Evolutionary conservation across 2,329 filamentous ascomycete genomes (phyloP), one percentile per base, ranked within the genome.

Genomic region (Pseudocercospora macadamiae): DNA sequence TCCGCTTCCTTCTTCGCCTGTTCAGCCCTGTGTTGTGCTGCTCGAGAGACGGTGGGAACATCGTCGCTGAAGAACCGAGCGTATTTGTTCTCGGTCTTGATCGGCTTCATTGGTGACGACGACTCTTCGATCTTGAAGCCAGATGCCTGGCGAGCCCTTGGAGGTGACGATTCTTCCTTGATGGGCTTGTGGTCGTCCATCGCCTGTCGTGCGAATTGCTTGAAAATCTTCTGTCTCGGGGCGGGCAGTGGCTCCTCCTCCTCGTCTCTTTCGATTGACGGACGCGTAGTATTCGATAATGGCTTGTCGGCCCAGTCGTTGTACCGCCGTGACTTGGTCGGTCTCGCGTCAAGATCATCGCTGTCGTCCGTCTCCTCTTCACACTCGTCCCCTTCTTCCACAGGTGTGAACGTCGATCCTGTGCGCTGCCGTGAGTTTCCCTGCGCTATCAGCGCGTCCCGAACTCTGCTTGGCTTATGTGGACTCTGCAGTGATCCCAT

Each of bases 401-500:
- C 39, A 36, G 54, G 32, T 9, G 39, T 49, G n/a, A 55, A 49
- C 16, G 16, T 21, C 16, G 25, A 9, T 2, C 1, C 26, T 49
- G 47, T 21, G 4, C 47, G 49, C 16, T 47, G 25, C 14, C 25
- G 19, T 19, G 19, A 30, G 25, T 32, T 19, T 36, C 34, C 34
- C 26, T 28, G 49, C 16, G 10, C 51, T 12, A 48, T 52, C 6
- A 59, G 18, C 1, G 42, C 54, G 37, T 57, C 60, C 23, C 52
- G 54, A 21, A 42, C 57, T 51, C 55, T 60, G 51, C 49, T 55
- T 4, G 23, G 60, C 54, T 68, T 68, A 42, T 60, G 60, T 9
- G 67, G 68, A 55, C 68, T 71, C 56, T 64, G 64, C 23, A 37
- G 25, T 32, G 68, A 70, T 2, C 70, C 69, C 16, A 64, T 68